Evolutionary conservation across 1,284 basidiomycete genomes (phyloP).

Genomic region (Papiliotrema fonsecae): DNA sequence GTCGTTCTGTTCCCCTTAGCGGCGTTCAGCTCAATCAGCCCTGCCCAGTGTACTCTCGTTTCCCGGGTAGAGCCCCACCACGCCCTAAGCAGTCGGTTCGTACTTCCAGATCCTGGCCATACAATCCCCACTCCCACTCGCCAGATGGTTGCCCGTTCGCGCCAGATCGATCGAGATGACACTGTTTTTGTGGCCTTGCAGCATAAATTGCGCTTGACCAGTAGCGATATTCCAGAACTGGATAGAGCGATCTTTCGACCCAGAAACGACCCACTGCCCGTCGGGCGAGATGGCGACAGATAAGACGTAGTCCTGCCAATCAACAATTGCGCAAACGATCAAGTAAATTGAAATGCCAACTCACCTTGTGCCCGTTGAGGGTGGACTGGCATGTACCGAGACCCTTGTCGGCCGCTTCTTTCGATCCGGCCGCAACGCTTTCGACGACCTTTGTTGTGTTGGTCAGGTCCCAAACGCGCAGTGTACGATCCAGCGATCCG

Average conservation of each 20-base stretch:
- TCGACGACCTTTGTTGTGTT: constrained; percentile 43
- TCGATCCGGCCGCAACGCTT: constrained; percentile 20
- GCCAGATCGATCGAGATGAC: constrained; percentile 82
- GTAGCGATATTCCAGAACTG: constrained; percentile 79
- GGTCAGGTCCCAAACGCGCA: constrained; percentile 79
- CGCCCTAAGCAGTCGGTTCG: constrained; percentile 20
- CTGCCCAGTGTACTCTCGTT: too few relatives aligned
- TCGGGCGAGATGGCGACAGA: constrained; percentile 69
- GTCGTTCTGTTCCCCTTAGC: too few relatives aligned
- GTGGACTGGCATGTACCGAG: constrained; percentile 64
- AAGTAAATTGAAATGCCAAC: constrained; percentile 23
- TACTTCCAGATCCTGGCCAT: constrained; percentile 69
- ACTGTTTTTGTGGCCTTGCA: constrained; percentile 87
- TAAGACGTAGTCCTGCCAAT: constrained; percentile 47
- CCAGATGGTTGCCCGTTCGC: constrained; percentile 66
- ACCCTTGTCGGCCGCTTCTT: constrained; percentile 46
- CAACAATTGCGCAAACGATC: not conserved
- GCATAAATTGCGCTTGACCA: constrained; percentile 71
- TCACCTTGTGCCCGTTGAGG: constrained; percentile 76
- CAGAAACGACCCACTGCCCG: constrained; percentile 80
- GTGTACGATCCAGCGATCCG: constrained; percentile 77
- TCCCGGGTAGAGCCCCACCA: too few relatives aligned
- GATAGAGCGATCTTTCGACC: constrained; percentile 83
- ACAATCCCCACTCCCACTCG: constrained; percentile 83
- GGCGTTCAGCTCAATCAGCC: too few relatives aligned